Percentiles rank a stretch among this genome's conserved stretches.
phyloP scores from a whole-genome alignment of 805 yeast genomes.

The Yamadazyma laniorum region DNA sequence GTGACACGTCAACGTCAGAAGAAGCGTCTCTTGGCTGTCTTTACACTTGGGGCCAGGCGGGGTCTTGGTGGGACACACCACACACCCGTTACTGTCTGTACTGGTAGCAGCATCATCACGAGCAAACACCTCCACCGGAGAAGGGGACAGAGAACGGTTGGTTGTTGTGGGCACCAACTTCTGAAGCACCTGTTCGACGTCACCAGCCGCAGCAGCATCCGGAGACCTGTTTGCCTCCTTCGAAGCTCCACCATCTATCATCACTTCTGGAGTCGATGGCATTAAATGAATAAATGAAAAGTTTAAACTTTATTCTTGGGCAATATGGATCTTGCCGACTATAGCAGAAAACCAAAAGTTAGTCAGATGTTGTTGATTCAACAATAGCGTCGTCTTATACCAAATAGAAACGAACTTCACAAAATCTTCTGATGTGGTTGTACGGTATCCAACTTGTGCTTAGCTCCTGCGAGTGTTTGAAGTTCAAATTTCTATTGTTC shows the following conservation, averaged over 20 bases:
- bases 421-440: no score
- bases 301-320: no score
- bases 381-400: no score
- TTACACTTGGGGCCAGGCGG: slow-evolving; percentile 29
- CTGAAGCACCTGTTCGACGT: no score
- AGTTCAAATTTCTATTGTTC: neutral
- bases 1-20: slow-evolving; percentile 22
- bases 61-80: slow-evolving; percentile 27
- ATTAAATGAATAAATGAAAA: neutral
- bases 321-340: no score
- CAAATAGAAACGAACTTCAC: no score
- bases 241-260: no score
- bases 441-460: neutral
- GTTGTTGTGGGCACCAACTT: neutral
- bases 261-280: neutral
- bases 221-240: no score
- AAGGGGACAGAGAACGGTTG: neutral
- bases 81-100: slow-evolving; percentile 27
- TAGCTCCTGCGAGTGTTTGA: neutral
- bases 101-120: slow-evolving; percentile 3
- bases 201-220: no score
- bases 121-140: neutral
- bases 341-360: no score
- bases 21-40: slow-evolving; percentile 22
- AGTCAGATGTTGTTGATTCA: no score